Conservation (phyloP, 352 stramenopile species). For the Pythium aristosporum region DNA sequence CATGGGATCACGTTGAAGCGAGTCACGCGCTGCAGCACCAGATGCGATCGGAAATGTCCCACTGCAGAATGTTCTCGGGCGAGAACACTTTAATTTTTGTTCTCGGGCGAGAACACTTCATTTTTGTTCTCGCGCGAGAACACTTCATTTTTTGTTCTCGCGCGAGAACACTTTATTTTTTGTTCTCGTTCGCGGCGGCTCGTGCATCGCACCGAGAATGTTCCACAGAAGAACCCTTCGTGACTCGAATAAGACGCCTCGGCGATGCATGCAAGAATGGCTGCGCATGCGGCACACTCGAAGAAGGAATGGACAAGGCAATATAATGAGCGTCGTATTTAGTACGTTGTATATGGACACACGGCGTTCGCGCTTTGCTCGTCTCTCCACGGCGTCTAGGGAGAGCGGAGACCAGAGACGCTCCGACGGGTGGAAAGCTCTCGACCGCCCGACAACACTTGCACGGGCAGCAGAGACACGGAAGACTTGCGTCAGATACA, state of each 20-base stretch:
- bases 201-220: background rate
- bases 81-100: too few relatives aligned
- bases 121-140: too few relatives aligned
- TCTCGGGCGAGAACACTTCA: too few relatives aligned
- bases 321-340: background rate
- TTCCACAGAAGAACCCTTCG: background rate
- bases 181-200: background rate
- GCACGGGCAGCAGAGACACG: background rate
- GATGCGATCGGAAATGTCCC: background rate
- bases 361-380: background rate
- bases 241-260: background rate
- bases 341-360: background rate
- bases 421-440: background rate
- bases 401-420: too few relatives aligned
- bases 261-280: background rate
- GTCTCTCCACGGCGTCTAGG: too few relatives aligned
- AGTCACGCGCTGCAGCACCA: background rate
- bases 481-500: background rate
- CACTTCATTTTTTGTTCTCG: too few relatives aligned
- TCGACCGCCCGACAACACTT: constrained; percentile 4
- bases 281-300: background rate
- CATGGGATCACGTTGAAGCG: background rate
- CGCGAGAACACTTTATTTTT: too few relatives aligned
- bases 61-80: too few relatives aligned
- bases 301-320: background rate